Percentiles rank a stretch among this genome's conserved stretches.
phyloP scores from a whole-genome alignment of 1,139 yeast species.

The Kurtzmaniella quercitrusa region DNA sequence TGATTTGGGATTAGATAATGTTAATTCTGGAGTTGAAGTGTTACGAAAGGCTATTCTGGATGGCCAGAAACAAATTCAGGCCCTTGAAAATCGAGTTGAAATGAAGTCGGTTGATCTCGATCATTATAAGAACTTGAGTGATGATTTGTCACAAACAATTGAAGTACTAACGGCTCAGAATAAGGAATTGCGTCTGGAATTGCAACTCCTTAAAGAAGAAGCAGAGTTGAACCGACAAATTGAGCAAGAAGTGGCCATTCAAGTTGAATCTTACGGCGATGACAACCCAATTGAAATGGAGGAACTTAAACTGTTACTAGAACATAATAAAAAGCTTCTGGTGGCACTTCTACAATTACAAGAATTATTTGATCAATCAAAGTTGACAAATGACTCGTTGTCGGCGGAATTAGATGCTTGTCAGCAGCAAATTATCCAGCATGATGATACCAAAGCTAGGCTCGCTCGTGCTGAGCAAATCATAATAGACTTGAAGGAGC shows the following conservation, averaged over 20 bases:
- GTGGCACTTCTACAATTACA: slow-evolving; percentile 33
- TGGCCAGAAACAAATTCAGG: slow-evolving; percentile 5
- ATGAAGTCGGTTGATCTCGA: slow-evolving; percentile 52
- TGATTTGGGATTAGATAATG: slow-evolving; percentile 1
- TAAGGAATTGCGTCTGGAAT: slow-evolving; percentile 36
- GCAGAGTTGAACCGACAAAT: slow-evolving; percentile 37
- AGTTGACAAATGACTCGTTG: slow-evolving; percentile 21
- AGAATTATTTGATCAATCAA: slow-evolving; percentile 16
- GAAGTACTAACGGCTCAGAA: slow-evolving; percentile 30
- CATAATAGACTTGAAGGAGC: slow-evolving; percentile 42
- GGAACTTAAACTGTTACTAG: slow-evolving; percentile 18
- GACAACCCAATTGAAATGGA: slow-evolving; percentile 13
- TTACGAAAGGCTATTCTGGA: slow-evolving; percentile 1
- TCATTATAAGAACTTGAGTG: slow-evolving; percentile 41
- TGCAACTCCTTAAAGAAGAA: slow-evolving; percentile 44
- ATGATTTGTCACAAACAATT: slow-evolving; percentile 26
- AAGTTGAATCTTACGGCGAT: slow-evolving; percentile 11
- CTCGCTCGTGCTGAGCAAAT: slow-evolving; percentile 36
- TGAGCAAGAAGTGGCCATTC: slow-evolving; percentile 30
- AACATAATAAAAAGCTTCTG: slow-evolving; percentile 33
- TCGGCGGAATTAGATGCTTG: slow-evolving; percentile 22
- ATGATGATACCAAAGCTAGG: slow-evolving; percentile 21
- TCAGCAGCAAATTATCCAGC: slow-evolving; percentile 11
- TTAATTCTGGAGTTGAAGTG: slow-evolving; percentile 11
- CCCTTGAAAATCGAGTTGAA: slow-evolving; percentile 45